phyloP scores from a whole-genome alignment of 176 grass and related monocot species.

The Bonia amplexicaulis region DNA sequence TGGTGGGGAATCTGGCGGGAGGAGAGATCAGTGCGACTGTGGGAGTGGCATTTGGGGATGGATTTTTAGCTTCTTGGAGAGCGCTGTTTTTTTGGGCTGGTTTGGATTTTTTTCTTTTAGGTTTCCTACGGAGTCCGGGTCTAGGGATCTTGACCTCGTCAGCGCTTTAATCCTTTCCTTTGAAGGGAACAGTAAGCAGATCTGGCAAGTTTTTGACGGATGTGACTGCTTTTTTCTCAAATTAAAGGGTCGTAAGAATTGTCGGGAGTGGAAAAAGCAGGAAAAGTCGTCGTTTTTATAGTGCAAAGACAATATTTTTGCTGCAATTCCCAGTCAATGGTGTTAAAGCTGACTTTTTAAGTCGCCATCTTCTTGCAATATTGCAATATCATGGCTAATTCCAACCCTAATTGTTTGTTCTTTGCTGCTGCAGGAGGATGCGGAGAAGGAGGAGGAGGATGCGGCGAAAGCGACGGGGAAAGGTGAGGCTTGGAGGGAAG shows the following conservation, averaged over 20 bases:
- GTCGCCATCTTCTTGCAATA: not conserved
- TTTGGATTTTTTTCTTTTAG: slow-evolving; percentile 31
- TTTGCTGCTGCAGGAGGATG: slow-evolving; percentile 32
- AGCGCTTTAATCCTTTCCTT: slow-evolving; percentile 59
- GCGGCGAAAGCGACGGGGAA: slow-evolving; percentile 56
- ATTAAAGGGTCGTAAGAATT: slow-evolving; percentile 16
- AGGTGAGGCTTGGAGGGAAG: slow-evolving; percentile 64
- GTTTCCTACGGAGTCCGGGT: slow-evolving; percentile 5
- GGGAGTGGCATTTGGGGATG: slow-evolving; percentile 25
- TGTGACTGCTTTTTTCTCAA: slow-evolving; percentile 38
- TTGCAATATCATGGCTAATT: slow-evolving; percentile 1
- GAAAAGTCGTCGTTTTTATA: slow-evolving; percentile 36
- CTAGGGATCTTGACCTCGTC: slow-evolving; percentile 58
- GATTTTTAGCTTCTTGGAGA: slow-evolving; percentile 33
- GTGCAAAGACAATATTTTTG: slow-evolving; percentile 11
- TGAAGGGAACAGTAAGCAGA: slow-evolving; percentile 39
- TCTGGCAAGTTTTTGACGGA: slow-evolving; percentile 52
- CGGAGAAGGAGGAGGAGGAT: slow-evolving; percentile 17
- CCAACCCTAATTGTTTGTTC: not conserved
- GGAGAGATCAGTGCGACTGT: slow-evolving; percentile 30
- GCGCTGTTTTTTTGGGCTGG: slow-evolving; percentile 48
- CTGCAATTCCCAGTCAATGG: not conserved
- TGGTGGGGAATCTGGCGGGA: slow-evolving; percentile 36
- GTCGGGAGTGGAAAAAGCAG: not conserved
- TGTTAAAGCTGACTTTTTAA: not conserved